Conservation (phyloP, 225 moss, liverwort and hornwort genomes). For the Anthoceros angustus region DNA sequence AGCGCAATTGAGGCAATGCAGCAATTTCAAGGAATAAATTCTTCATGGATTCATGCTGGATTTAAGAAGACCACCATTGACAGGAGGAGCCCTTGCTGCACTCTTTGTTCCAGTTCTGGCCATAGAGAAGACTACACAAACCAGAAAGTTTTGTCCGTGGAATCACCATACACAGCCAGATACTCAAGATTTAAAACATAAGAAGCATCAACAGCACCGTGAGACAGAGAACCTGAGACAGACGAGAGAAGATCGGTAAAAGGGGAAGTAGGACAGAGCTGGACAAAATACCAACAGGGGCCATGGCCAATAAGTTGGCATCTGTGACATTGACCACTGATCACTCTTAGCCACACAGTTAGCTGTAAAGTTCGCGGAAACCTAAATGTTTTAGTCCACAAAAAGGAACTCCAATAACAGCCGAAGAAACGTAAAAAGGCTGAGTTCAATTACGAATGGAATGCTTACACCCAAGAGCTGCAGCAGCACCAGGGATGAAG, state of each 20-base stretch:
- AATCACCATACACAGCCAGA: no score
- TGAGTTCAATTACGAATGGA: not conserved
- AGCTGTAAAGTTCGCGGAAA: no score
- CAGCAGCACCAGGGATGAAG: slow-evolving; percentile 84
- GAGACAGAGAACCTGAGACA: slow-evolving; percentile 16
- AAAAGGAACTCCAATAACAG: no score
- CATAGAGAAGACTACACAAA: slow-evolving; percentile 22
- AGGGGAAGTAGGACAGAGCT: slow-evolving; percentile 72
- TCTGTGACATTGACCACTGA: slow-evolving; percentile 14
- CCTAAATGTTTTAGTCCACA: no score
- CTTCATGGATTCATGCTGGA: not conserved
- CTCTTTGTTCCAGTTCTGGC: slow-evolving; percentile 40
- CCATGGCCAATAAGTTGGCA: slow-evolving; percentile 89
- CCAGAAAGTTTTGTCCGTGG: not conserved
- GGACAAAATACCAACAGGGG: slow-evolving; percentile 79
- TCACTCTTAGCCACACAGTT: no score
- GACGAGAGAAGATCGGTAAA: slow-evolving; percentile 59
- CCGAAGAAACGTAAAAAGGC: no score
- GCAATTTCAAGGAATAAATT: not conserved
- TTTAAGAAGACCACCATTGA: slow-evolving; percentile 23
- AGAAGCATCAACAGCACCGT: not conserved
- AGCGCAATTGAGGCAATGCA: not conserved
- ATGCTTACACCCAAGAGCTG: slow-evolving; percentile 61
- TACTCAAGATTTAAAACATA: not conserved
- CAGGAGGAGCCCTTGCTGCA: slow-evolving; percentile 69